A percentile compares a stretch with the other conserved stretches of the same genome.
Conservation (phyloP, 805 yeast species). For the Pichia exigua region DNA sequence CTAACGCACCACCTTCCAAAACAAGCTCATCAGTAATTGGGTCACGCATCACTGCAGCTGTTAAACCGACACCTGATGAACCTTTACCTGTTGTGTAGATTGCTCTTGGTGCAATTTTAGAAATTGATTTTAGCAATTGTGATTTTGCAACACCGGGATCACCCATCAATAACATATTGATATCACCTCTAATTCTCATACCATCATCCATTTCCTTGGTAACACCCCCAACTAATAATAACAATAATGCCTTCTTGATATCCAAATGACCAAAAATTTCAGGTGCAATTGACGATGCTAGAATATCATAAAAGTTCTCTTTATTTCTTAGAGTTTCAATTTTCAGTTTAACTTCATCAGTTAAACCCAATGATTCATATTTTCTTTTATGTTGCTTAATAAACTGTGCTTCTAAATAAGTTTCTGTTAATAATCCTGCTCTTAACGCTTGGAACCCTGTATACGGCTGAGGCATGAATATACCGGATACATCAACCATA, state of each 20-base stretch:
- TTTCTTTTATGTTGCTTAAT: slow-evolving; percentile 84
- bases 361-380: slow-evolving; percentile 58
- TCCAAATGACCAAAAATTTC: slow-evolving; percentile 93
- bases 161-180: slow-evolving; percentile 93
- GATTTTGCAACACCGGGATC: slow-evolving; percentile 99
- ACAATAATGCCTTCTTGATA: slow-evolving; percentile 80
- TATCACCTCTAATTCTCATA: slow-evolving; percentile 94
- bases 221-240: slow-evolving; percentile 90
- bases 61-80: slow-evolving; percentile 96
- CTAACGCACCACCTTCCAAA: slow-evolving; percentile 96
- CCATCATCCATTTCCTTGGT: slow-evolving; percentile 95
- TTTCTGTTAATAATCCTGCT: slow-evolving; percentile 92
- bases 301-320: slow-evolving; percentile 70
- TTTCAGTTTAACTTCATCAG: slow-evolving; percentile 46
- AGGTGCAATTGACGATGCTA: slow-evolving; percentile 91
- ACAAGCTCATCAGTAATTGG: slow-evolving; percentile 99
- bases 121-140: slow-evolving; percentile 82
- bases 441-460: slow-evolving; percentile 89
- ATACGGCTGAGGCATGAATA: slow-evolving; percentile 89
- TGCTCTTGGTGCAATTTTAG: slow-evolving; percentile 91
- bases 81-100: slow-evolving; percentile 98
- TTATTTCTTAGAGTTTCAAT: slow-evolving; percentile 47
- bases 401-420: slow-evolving; percentile 82
- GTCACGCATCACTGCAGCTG: slow-evolving; percentile 98
- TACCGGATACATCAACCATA: slow-evolving; percentile 85